These are phyloP conservation scores for Mimosa pudica DNA, from an alignment of 306 rosid genomes.

Conservation along the genomic window DNA sequence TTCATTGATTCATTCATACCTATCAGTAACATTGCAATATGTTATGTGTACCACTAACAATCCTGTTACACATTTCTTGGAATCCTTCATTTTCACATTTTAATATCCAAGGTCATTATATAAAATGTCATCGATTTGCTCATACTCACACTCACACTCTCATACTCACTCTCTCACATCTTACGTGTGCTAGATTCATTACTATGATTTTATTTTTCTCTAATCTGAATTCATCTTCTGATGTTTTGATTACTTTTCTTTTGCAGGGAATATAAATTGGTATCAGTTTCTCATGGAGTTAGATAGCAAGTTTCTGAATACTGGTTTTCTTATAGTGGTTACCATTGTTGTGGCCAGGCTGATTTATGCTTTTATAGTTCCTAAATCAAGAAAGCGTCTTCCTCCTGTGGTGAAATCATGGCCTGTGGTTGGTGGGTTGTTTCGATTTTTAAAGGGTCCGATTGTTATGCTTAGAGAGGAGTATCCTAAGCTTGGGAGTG, in stretches of 20 bases:
- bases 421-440: conserved; percentile 72
- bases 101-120: background rate
- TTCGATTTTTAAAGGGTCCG: conserved; percentile 81
- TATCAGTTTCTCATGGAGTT: conserved; percentile 23
- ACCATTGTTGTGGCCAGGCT: conserved; percentile 67
- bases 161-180: background rate
- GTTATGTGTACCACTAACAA: too few species aligned
- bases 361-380: conserved; percentile 51
- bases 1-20: too few species aligned
- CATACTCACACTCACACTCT: background rate
- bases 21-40: too few species aligned
- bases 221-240: background rate
- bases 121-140: background rate
- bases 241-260: background rate
- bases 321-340: conserved; percentile 59
- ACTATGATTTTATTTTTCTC: background rate
- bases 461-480: conserved; percentile 76
- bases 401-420: conserved; percentile 63
- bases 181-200: background rate
- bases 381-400: conserved; percentile 59
- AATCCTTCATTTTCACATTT: background rate
- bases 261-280: background rate
- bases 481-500: conserved; percentile 85
- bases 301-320: conserved; percentile 43
- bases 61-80: background rate